Base-by-base conservation (phyloP, 352 stramenopile species). In the Pythium inflatum region DNA sequence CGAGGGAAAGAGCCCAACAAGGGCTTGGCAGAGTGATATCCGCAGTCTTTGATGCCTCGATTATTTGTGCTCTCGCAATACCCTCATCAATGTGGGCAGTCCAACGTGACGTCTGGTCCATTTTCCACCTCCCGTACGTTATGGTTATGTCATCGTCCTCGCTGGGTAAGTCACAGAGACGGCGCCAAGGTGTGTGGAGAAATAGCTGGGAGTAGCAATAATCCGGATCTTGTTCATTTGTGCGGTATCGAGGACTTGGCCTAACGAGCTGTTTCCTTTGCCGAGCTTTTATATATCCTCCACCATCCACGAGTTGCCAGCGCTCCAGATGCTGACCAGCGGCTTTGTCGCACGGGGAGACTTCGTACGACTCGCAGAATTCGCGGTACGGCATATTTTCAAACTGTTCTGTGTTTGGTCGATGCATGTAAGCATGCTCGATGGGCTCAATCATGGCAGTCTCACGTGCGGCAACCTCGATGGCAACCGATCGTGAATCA, bases 121-220 rank as follows among this genome's bases (percentile, higher is more conserved):
- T n/a, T n/a, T n/a, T n/a, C n/a, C n/a, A n/a, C n/a, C n/a, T n/a
- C n/a, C n/a, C n/a, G n/a, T n/a, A 34, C 11, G 11, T 13, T 55
- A 6, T 6, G 24, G 11, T 36, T 36, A 55, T 13, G 18, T 24
- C 20, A 14, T 55, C 48, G 7, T 55, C 6, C 20, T 55, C 48
- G 24, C 24, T 55, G 12, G 48, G 48, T 33, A 55, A 55, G 11
- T 55, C 48, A 8, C 31, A 6, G 4, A 55, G 20, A 13, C 5
- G 12, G 12, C 48, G 48, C 48, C 48, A 55, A 20, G 48, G 48
- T 6, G 31, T 20, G 24, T 18, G 22, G 9, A 55, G 48, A 55
- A 55, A 55, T 5, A 55, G 20, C 31, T 55, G 14, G 7, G 48
- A 55, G 31, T 33, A 55, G 27, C 48, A 55, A 31, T 55, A 55